A percentile compares a stretch with the other conserved stretches of the same genome.
These are phyloP conservation scores for Ceratocystis diversiconidia DNA, from an alignment of 2,329 filamentous ascomycete genomes.

Conservation along the genomic window DNA sequence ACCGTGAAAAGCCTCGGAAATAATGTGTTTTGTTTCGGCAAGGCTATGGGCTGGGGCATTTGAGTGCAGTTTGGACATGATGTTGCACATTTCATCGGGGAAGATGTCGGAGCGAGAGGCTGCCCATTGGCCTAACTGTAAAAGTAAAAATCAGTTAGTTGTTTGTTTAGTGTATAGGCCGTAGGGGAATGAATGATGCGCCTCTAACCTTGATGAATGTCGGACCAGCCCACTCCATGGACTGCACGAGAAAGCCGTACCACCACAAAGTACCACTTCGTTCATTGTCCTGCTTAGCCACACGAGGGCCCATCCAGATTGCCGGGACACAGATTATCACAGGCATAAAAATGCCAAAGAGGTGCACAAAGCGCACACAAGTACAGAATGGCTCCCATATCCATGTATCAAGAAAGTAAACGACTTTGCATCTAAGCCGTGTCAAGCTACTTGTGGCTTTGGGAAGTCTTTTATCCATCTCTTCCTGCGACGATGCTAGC, in stretches of 20 bases:
- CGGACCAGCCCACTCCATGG: slow-evolving; percentile 87
- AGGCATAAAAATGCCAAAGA: slow-evolving; percentile 79
- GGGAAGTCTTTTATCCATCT: slow-evolving; percentile 56
- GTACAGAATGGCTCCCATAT: slow-evolving; percentile 81
- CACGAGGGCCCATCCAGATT: slow-evolving; percentile 61
- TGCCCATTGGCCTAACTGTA: slow-evolving; percentile 91
- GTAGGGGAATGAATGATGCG: not conserved
- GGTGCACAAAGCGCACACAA: slow-evolving; percentile 71
- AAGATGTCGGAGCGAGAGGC: slow-evolving; percentile 95
- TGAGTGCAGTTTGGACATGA: slow-evolving; percentile 91
- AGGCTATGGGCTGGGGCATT: slow-evolving; percentile 87
- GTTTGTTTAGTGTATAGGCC: not conserved
- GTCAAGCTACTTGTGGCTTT: slow-evolving; percentile 46
- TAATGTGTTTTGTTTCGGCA: slow-evolving; percentile 60
- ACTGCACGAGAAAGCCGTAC: slow-evolving; percentile 74
- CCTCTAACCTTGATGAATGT: slow-evolving; percentile 80
- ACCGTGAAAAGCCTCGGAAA: slow-evolving; percentile 69
- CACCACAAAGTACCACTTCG: slow-evolving; percentile 78
- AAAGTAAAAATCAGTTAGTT: not conserved
- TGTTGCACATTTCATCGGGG: slow-evolving; percentile 74
- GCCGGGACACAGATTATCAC: slow-evolving; percentile 67
- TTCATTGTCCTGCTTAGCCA: slow-evolving; percentile 55
- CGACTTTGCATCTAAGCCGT: slow-evolving; percentile 42
- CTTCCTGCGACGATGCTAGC: slow-evolving; percentile 66
- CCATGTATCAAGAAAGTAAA: slow-evolving; percentile 55